Base-by-base conservation (phyloP, 148 eudicot species). In the Camellia lanceoleosa region DNA sequence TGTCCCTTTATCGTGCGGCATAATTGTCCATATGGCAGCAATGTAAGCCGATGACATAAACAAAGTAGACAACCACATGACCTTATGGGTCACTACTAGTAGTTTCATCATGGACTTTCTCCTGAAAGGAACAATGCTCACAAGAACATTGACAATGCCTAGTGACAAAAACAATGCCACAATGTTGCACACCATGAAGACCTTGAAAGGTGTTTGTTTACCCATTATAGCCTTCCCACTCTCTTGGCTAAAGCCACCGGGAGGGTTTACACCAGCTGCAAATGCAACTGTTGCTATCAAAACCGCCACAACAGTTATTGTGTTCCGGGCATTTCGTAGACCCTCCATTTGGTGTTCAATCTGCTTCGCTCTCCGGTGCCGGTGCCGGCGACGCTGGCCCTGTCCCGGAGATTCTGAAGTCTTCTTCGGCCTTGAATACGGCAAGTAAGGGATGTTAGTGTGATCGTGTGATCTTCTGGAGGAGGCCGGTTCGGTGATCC, bases 211-310 rank as follows among this genome's bases (percentile, higher is more conserved):
- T 7, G 75, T 54, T 43, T 68, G 16, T 15, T 55, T 60, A 5
- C 87, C 84, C 79, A 78, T 8, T 52, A 68, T 41, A 0, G 87
- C 87, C 66, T 81, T 80, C 5, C 83, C 86, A 18, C 49, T 80
- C 4, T 47, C 75, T 49, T 84, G 86, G 49, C 63, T 63, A 44
- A 84, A 84, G 10, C 86, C 86, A 5, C 86, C 86, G 0, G 86
- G 86, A 66, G 86, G 86, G 74, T 84, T 84, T 4, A 84, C 68
- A 11, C 86, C 87, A 30, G 82, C 84, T 0, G 87, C 62, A 41
- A 84, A 84, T 70, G 87, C 78, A 7, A 84, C 87, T 5, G 87
- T 80, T 42, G 76, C 84, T 68, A 84, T 81, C 38, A 84, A 41
- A 49, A 84, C 87, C 15, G 87, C 84, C 13, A 84, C 87, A 3